Conservation (phyloP, 306 rosid genomes). For the Phaseolus lunatus region DNA sequence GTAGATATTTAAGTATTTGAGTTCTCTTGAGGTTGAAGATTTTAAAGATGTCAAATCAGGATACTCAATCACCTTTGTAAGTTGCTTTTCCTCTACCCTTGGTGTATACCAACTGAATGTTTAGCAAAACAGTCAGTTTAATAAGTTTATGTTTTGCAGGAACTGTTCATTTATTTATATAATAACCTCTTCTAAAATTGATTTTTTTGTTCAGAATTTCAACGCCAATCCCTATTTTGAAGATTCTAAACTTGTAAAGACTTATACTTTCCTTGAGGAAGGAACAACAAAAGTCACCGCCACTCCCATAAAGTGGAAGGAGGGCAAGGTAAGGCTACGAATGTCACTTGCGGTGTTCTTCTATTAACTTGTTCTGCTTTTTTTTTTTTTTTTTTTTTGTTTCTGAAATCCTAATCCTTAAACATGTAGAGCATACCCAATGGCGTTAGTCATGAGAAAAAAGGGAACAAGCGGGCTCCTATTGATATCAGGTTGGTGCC, state of each 20-base stretch:
- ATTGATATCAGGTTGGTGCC: constrained; percentile 74
- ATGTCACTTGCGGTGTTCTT: neutral
- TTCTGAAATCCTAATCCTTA: constrained; percentile 7
- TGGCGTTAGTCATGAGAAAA: constrained; percentile 79
- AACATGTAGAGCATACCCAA: constrained; percentile 71
- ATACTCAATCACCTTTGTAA: constrained; percentile 81
- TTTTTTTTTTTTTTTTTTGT: neutral
- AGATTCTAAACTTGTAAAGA: constrained; percentile 78
- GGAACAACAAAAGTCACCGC: constrained; percentile 83
- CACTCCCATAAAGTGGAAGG: constrained; percentile 92
- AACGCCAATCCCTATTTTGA: constrained; percentile 88
- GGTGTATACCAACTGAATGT: neutral
- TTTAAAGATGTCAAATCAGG: constrained; percentile 93
- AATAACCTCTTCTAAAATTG: constrained; percentile 6
- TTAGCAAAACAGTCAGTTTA: constrained; percentile 1
- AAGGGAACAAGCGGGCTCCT: constrained; percentile 84
- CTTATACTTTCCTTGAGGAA: constrained; percentile 86
- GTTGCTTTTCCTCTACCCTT: constrained; percentile 45
- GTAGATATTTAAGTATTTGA: constrained; percentile 86
- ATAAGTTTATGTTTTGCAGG: constrained; percentile 5
- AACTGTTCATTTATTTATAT: constrained; percentile 1
- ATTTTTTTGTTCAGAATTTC: constrained; percentile 68
- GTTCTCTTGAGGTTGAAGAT: constrained; percentile 92
- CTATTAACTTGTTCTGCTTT: neutral
- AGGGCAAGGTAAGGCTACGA: constrained; percentile 73